Base-by-base conservation (phyloP, 2,329 filamentous ascomycete species). In the Scedosporium aurantiacum region DNA sequence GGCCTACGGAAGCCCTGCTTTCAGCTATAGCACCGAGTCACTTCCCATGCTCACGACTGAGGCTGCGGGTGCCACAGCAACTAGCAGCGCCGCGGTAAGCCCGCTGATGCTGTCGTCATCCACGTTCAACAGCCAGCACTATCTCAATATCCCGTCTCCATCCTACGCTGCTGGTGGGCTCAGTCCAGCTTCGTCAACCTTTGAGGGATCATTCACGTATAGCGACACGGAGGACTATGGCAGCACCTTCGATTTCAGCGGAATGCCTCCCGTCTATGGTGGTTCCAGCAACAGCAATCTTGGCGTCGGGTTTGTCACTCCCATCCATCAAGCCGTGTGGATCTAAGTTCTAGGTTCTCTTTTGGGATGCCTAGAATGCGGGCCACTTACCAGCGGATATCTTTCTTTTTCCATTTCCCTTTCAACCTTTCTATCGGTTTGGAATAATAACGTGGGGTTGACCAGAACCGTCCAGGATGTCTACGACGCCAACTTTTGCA, bases 21-120 rank as follows among this genome's bases (percentile, higher is more conserved):
- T 86, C 71, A 85, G 78, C 73, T 86, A 85, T 76, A 86, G 83
- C 70, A 79, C 82, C 60, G 84, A 86, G 69, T 81, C 84, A 65
- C 74, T 86, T 69, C 81, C 82, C 28, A 74, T 82, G 67, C 74
- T 85, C 67, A 77, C 78, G 63, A 74, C 77, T 7, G 76, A 81
- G 62, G 71, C 77, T 25, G 73, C 76, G 18, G 76, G 77, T 12
- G 72, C 72, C 54, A 77, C 74, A 54, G 76, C 78, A 54, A 77
- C 79, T 52, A 74, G 80, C 67, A 85, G 79, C 69, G 81, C 82
- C 16, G 69, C 58, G 4, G 45, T 41, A n/a, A 60, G 58, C 32
- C 58, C 58, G 47, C 18, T 84, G 68, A 57, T 58, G 60, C 37
- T 78, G 66, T 73, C 85, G 60, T 81, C 82, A 37, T 85, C 81